Evolutionary conservation across 108 stramenopile genomes (phyloP), one percentile per base, ranked within the genome.

Genomic region (Schizochytrium sp.): DNA sequence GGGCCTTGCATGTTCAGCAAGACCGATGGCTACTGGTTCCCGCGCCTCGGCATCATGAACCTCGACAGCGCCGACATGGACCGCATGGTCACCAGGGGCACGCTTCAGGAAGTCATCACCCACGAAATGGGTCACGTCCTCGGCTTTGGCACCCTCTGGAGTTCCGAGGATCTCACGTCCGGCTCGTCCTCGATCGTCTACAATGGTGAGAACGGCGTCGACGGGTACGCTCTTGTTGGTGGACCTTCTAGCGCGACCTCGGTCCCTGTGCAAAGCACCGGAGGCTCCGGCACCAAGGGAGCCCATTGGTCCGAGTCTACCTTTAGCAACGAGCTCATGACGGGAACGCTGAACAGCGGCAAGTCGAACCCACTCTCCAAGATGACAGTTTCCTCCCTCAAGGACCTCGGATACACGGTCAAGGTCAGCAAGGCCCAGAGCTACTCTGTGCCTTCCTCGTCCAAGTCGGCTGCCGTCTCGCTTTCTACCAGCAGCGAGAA

Each of bases 271-370:
- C 48, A 83, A 34, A 83, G 51, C 76, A 47, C 51, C 2, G 76
- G 76, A 6, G 51, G 10, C 6, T 53, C 45, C 0, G 76, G 76
- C 5, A 83, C 76, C 76, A 47, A 53, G 51, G 76, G 51, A 0
- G n/a, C 12, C 48, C 76, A 83, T 45, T 83, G 76, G 76, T 23
- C n/a, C n/a, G 51, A 47, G 51, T 21, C 76, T 18, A 53, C 51
- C 48, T 83, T 83, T 34, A 28, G 16, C 18, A 83, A 83, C 51
- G 76, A 83, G 76, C 48, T 83, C 76, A 83, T 83, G 76, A 83
- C 76, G 1, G 76, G 76, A 12, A 25, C 25, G 3, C 76, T 83
- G 2, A 69, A 41, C 63, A 83, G 48, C 45, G 51, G 76, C 76
- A 45, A 43, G 0, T 12, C 12, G 45, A 47, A 83, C 48, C 76